A percentile compares a stretch with the other conserved stretches of the same genome.
Conservation (phyloP, 108 stramenopile genomes). For the Fragilaria radians region DNA sequence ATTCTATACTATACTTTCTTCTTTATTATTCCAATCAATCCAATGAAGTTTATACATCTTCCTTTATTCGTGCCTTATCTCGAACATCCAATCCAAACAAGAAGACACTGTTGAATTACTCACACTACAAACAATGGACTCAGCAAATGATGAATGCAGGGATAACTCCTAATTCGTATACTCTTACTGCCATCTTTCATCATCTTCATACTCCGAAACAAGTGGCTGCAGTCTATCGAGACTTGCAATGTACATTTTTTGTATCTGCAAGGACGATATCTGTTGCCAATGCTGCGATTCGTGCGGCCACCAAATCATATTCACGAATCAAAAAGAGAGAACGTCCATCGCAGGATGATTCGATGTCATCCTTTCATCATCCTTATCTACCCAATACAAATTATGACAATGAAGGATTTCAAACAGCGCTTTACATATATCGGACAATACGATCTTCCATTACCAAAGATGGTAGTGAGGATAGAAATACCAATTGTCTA, state of each 20-base stretch:
- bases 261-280: constrained; percentile 4
- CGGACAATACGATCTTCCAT: constrained; percentile 35
- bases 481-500: constrained; percentile 19
- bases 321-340: background rate
- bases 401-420: constrained; percentile 27
- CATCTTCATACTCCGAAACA: constrained; percentile 11
- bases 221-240: background rate
- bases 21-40: background rate
- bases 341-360: too few relatives aligned
- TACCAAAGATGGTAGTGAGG: too few relatives aligned
- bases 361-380: too few relatives aligned
- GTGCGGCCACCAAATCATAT: constrained; percentile 1
- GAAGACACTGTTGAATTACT: constrained; percentile 1
- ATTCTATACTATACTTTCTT: constrained; percentile 18
- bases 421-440: constrained; percentile 36
- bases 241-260: constrained; percentile 2
- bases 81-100: background rate
- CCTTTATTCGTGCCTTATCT: constrained; percentile 13
- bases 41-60: constrained; percentile 21
- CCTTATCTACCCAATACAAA: too few relatives aligned
- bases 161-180: constrained; percentile 21
- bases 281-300: constrained; percentile 37
- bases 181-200: constrained; percentile 16
- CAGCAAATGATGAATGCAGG: background rate
- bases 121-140: constrained; percentile 16